A percentile compares a stretch with the other conserved stretches of the same genome.
phyloP scores from a whole-genome alignment of 2,329 filamentous ascomycete genomes.

The Alternaria gansuensis region DNA sequence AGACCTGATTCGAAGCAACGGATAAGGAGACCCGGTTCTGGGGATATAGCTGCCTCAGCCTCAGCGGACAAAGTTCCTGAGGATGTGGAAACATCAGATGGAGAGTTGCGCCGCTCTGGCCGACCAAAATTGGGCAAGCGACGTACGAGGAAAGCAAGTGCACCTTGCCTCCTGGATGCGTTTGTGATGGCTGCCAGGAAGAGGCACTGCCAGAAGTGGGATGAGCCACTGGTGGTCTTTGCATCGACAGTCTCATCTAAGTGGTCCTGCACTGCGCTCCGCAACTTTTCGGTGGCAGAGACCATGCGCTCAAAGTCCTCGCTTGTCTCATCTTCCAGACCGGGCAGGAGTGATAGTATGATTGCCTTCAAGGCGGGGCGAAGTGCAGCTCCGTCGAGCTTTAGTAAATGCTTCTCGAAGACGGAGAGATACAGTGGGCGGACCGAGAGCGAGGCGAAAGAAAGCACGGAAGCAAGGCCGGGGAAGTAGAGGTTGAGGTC shows the following conservation, averaged over 20 bases:
- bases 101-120: slow-evolving; percentile 25
- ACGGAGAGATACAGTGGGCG: slow-evolving; percentile 85
- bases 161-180: slow-evolving; percentile 81
- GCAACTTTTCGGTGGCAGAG: slow-evolving; percentile 79
- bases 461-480: slow-evolving; percentile 85
- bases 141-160: slow-evolving; percentile 83
- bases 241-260: slow-evolving; percentile 59
- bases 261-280: slow-evolving; percentile 67
- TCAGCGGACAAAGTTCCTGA: slow-evolving; percentile 56
- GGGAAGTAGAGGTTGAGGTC: slow-evolving; percentile 90
- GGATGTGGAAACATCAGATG: slow-evolving; percentile 24
- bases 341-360: slow-evolving; percentile 86
- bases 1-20: slow-evolving; percentile 93
- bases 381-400: slow-evolving; percentile 73
- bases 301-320: slow-evolving; percentile 95
- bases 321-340: slow-evolving; percentile 93
- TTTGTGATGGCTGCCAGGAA: slow-evolving; percentile 94
- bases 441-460: slow-evolving; percentile 92
- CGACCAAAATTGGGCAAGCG: slow-evolving; percentile 75
- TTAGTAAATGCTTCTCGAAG: slow-evolving; percentile 80
- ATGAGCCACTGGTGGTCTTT: slow-evolving; percentile 65
- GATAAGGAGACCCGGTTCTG: slow-evolving; percentile 88
- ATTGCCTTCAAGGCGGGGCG: slow-evolving; percentile 90
- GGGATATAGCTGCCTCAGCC: slow-evolving; percentile 77
- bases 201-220: slow-evolving; percentile 98